Percentiles rank a stretch among this genome's conserved stretches.
Evolutionary conservation across 2,329 filamentous ascomycete species (phyloP).

Genomic region (Nannizziopsis arthrosporioides): DNA sequence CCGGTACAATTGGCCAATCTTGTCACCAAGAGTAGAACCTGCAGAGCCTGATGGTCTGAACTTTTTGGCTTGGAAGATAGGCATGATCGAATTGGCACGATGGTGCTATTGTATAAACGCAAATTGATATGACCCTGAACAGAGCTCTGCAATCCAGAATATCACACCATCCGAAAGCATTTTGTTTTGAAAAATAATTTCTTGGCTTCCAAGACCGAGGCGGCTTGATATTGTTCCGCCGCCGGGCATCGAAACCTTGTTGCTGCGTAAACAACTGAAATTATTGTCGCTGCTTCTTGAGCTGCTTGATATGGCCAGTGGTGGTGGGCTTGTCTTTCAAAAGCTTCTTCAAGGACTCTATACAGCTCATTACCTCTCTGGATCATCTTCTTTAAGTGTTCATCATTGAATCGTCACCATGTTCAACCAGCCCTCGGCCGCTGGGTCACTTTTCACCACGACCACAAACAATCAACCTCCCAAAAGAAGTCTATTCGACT

Average conservation of each 20-base stretch:
- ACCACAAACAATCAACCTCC: slow-evolving; percentile 10
- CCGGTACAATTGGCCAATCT: slow-evolving; percentile 66
- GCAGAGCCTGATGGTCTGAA: slow-evolving; percentile 48
- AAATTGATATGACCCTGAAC: no score
- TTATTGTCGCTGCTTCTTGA: background rate
- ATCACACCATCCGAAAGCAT: no score
- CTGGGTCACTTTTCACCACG: slow-evolving; percentile 7
- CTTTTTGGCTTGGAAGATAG: slow-evolving; percentile 56
- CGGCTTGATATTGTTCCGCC: slow-evolving; percentile 2
- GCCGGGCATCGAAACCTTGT: slow-evolving; percentile 5
- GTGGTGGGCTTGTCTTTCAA: background rate
- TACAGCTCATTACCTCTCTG: background rate
- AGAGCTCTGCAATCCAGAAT: no score
- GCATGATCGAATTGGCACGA: slow-evolving; percentile 37
- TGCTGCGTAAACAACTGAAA: slow-evolving; percentile 5
- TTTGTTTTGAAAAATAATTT: background rate
- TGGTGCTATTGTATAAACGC: no score
- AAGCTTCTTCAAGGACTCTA: background rate
- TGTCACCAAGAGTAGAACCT: slow-evolving; percentile 48
- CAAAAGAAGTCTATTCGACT: slow-evolving; percentile 13
- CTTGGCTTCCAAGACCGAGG: background rate
- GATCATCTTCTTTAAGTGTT: background rate
- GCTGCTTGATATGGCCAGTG: background rate
- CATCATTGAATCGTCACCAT: background rate
- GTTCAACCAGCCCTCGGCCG: slow-evolving; percentile 4